Evolutionary conservation across 73 alveolate genomes (phyloP).

Genomic region (Stentor coeruleus): DNA sequence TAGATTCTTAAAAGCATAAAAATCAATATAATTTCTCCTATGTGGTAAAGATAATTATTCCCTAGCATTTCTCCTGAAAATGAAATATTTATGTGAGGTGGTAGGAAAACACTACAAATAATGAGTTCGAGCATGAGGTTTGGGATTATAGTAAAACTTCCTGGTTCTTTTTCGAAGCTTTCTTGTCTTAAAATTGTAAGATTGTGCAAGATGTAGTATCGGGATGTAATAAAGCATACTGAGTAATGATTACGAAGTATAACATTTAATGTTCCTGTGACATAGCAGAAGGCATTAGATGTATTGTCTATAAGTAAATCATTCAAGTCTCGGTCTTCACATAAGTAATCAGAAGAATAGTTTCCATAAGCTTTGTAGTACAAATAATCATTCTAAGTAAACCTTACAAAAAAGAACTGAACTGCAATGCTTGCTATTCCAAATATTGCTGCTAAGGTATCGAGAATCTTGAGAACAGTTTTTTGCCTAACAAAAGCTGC

Average conservation of each 20-base stretch:
- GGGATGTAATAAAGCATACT: background rate
- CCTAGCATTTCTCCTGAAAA: constrained; percentile 1
- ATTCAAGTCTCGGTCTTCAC: background rate
- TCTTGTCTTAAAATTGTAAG: background rate
- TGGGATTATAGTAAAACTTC: background rate
- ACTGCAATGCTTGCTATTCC: background rate
- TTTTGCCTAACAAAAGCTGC: background rate
- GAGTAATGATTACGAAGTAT: background rate
- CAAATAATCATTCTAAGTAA: constrained; percentile 6
- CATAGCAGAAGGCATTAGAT: background rate
- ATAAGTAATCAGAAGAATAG: background rate
- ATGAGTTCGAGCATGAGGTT: background rate
- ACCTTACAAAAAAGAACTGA: constrained; percentile 1
- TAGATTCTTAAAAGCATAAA: constrained; percentile 36
- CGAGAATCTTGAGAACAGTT: background rate
- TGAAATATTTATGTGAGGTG: background rate
- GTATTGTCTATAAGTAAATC: background rate
- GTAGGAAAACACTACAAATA: background rate
- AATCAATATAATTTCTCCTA: constrained; percentile 29
- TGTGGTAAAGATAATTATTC: constrained; percentile 27
- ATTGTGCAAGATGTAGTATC: background rate
- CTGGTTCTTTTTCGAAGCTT: background rate
- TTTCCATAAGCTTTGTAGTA: background rate
- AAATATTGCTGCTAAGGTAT: background rate
- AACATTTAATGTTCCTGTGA: background rate